These are phyloP conservation scores for Pythium aristosporum DNA, from an alignment of 352 stramenopile species.

Conservation along the genomic window DNA sequence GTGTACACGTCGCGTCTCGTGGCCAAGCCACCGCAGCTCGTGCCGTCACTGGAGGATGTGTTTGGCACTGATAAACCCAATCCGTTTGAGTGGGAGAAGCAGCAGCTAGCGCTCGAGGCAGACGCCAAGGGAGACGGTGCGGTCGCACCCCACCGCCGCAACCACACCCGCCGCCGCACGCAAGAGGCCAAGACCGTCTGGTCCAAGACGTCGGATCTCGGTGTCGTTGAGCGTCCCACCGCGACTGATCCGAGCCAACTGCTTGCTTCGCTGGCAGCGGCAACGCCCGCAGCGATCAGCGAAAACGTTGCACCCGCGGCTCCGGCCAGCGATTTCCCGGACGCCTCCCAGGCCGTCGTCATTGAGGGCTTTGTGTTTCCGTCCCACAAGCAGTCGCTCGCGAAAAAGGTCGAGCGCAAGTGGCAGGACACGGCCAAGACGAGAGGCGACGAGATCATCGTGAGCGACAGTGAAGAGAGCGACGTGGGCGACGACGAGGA, in stretches of 20 bases:
- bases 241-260: slow-evolving; percentile 26
- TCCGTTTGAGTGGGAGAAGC: slow-evolving; percentile 53
- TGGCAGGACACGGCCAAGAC: slow-evolving; percentile 17
- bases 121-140: slow-evolving; percentile 3
- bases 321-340: slow-evolving; percentile 53
- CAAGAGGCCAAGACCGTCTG: slow-evolving; percentile 65
- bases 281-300: slow-evolving; percentile 30
- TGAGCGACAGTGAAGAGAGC: slow-evolving; percentile 78
- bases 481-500: slow-evolving; percentile 32
- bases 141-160: neutral
- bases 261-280: slow-evolving; percentile 15
- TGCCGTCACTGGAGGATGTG: slow-evolving; percentile 72
- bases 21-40: slow-evolving; percentile 79
- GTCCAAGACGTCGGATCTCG: slow-evolving; percentile 72
- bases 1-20: slow-evolving; percentile 59
- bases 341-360: slow-evolving; percentile 52
- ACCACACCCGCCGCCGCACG: neutral
- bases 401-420: slow-evolving; percentile 70
- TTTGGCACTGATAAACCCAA: slow-evolving; percentile 81
- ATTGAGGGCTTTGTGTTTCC: slow-evolving; percentile 87
- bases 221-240: slow-evolving; percentile 56
- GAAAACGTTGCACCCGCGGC: slow-evolving; percentile 40
- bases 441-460: slow-evolving; percentile 51
- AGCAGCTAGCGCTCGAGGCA: slow-evolving; percentile 5
- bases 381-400: slow-evolving; percentile 70